Base-by-base conservation (phyloP, 148 eudicot genomes). In the Vaccinium corymbosum region DNA sequence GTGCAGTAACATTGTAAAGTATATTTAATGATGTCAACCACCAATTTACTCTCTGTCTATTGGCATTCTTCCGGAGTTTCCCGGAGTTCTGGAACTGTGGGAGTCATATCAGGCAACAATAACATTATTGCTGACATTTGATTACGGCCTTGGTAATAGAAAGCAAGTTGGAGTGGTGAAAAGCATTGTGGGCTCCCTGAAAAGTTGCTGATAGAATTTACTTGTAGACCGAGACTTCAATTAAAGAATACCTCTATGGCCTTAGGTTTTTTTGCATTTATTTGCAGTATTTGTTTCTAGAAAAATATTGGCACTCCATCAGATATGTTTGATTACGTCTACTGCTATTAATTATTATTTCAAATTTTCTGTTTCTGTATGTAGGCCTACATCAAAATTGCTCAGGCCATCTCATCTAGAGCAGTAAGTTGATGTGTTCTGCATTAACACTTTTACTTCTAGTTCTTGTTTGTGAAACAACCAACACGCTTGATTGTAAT, bases 381-480 rank as follows among this genome's bases (percentile, higher is more conserved):
- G 86, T 88, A 96, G 99, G 99, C 99, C 17, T 96, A 96, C 87
- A 87, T 96, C 81, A 96, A 96, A 90, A 96, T 96, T 87, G 99
- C 99, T 57, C 99, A 96, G 88, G 99, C 99, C 57, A 89, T 96
- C 81, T 96, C 99, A 79, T 94, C 99, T 87, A 88, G 99, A 90
- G 88, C 99, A 46, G 99, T 96, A 92, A 94, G 99, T 90, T 85
- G 0, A 49, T 49, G 68, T 57, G 50, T 81, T 49, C 71, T 76
- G 32, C 59, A 16, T 17, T 64, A 49, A 17, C 51, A 19, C 16
- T 55, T 80, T 56, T n/a, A 52, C 15, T 66, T 11, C 72, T 27
- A 27, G 25, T 22, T 66, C 72, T 16, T 22, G 15, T 66, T 66
- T 66, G 72, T 3, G 35, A 27, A 66, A 66, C 35, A 66, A 66